Evolutionary conservation across 441 rosid species (phyloP), one percentile per base, ranked within the genome.

Genomic region (Gossypium davidsonii): DNA sequence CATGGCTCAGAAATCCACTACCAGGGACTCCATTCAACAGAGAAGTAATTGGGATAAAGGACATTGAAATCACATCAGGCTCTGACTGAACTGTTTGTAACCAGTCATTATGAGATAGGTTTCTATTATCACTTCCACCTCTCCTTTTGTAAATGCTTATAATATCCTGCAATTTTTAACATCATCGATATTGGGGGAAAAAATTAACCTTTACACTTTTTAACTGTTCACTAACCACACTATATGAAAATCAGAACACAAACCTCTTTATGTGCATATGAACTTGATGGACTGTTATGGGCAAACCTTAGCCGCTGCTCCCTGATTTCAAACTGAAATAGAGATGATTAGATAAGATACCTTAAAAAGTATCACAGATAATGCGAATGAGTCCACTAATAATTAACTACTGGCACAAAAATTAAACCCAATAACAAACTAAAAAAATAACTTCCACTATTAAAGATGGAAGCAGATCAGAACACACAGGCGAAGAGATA

Each of bases 1-100:
- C 98, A 79, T 95, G 98, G 85, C 92, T 90, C 84, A 93, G 79
- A 83, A 91, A 95, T 77, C 99, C 99, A 76, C 92, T 86, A 73
- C 98, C 98, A 0, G 56, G 92, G 6, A 93, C 92, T 82, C 98
- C 99, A 80, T 86, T 91, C 82, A 93, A 90, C 21, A 95, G 83
- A 58, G 97, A 93, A 60, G 98, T 89, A 52, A 95, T 87, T 18
- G 98, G 99, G 61, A 93, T 87, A 63, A 93, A 93, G 75, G 98
- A 84, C 98, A 93, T 88, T 0, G 99, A 88, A 76, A 91, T 87
- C 65, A 89, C 97, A 79, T 96, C 97, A 37, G 98, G 99, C 80
- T 96, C 94, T 42, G 28, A 63, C 83, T 91, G 97, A 74, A 96
- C 97, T n/a, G 93, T 87, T 76, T 91, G 91, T 46, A 90, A 81